A percentile compares a stretch with the other conserved stretches of the same genome.
Conservation (phyloP, 495 filamentous ascomycete species). For the Xylaria curta region DNA sequence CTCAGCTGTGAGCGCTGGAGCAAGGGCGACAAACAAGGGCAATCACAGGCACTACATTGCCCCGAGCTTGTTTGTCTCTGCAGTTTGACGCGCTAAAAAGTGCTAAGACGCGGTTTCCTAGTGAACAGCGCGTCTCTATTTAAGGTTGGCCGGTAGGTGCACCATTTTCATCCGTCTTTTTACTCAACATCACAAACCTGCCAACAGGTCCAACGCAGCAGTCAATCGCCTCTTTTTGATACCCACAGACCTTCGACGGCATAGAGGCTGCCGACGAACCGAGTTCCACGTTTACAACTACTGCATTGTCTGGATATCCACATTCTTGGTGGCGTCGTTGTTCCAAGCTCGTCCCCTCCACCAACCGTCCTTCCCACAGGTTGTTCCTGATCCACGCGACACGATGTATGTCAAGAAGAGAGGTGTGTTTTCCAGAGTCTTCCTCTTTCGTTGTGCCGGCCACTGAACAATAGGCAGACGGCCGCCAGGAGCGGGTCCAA, state of each 20-base stretch:
- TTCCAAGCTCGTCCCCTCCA: constrained; percentile 14
- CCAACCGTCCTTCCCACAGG: constrained; percentile 1
- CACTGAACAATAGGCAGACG: constrained; percentile 66
- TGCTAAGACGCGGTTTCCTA: constrained; percentile 24
- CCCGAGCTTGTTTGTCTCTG: constrained; percentile 21
- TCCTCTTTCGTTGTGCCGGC: not conserved
- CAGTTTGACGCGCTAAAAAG: constrained; percentile 20
- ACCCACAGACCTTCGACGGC: constrained; percentile 5
- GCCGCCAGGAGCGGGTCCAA: constrained; percentile 99
- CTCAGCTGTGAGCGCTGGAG: constrained; percentile 4
- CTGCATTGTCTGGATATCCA: not conserved
- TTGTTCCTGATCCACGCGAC: constrained; percentile 27
- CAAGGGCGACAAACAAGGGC: not conserved
- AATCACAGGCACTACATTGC: not conserved
- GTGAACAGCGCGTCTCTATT: constrained; percentile 36
- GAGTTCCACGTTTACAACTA: not conserved
- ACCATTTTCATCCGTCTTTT: constrained; percentile 30
- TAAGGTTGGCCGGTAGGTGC: constrained; percentile 32
- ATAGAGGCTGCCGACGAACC: constrained; percentile 11
- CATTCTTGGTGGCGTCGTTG: constrained; percentile 17
- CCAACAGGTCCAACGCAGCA: constrained; percentile 25
- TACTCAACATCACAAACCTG: constrained; percentile 35
- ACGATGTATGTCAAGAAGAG: constrained; percentile 66
- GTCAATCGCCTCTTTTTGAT: constrained; percentile 18
- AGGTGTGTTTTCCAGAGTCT: constrained; percentile 51